Percentiles rank a stretch among this genome's conserved stretches.
Evolutionary conservation across 2,329 filamentous ascomycete species (phyloP).

Genomic region (Nannizziopsis barbatae): DNA sequence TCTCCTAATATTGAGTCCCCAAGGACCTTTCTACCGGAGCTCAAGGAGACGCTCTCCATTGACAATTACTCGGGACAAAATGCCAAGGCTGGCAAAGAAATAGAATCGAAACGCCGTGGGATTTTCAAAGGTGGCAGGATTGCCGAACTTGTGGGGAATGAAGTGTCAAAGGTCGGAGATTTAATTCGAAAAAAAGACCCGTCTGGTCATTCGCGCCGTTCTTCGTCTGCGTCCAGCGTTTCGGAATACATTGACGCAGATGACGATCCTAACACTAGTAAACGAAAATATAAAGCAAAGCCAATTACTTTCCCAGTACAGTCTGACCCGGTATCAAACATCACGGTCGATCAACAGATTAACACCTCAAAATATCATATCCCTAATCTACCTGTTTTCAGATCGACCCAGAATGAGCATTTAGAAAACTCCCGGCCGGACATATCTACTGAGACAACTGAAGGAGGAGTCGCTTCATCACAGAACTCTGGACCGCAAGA

Average conservation of each 20-base stretch:
- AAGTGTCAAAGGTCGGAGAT: constrained; percentile 51
- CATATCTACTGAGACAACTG: background rate
- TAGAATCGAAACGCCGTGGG: constrained; percentile 52
- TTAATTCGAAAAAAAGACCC: constrained; percentile 50
- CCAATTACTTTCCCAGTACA: constrained; percentile 26
- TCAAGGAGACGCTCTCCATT: background rate
- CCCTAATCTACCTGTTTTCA: constrained; percentile 42
- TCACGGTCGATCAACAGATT: constrained; percentile 27
- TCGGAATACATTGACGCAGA: constrained; percentile 42
- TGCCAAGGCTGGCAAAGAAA: constrained; percentile 1
- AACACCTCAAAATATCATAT: constrained; percentile 31
- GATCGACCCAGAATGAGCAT: constrained; percentile 36
- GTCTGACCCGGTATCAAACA: constrained; percentile 26
- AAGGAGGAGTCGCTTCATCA: background rate
- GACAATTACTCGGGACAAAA: background rate
- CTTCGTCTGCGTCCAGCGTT: constrained; percentile 36
- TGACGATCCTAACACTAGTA: constrained; percentile 26
- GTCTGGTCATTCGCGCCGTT: constrained; percentile 32
- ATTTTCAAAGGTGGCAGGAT: constrained; percentile 70
- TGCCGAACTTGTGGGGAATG: constrained; percentile 58
- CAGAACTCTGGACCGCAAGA: background rate
- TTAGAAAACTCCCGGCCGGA: constrained; percentile 11
- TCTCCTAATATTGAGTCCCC: background rate
- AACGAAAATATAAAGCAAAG: constrained; percentile 11
- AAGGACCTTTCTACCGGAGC: background rate